Base-by-base conservation (phyloP, 225 moss, liverwort and hornwort species). In the Marchantia polymorpha region DNA sequence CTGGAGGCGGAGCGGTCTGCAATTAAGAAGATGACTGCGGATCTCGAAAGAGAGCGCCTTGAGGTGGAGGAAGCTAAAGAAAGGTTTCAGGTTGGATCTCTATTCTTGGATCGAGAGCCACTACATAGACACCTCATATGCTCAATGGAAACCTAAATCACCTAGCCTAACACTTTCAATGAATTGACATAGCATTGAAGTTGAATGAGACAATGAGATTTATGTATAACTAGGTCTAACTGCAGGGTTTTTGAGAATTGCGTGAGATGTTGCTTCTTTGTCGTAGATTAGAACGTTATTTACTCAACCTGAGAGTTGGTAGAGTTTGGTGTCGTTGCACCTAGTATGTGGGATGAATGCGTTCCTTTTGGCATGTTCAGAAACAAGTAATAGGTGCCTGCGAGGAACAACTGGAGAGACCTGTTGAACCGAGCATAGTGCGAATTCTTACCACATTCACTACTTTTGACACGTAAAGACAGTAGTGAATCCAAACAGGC, bases 41-140 rank as follows among this genome's bases (percentile, higher is more conserved):
- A 73, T 55, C 52, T 77, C 31, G 74, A 81, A 9, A 60, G 80
- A 23, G 69, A 70, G 67, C 80, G 75, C 12, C 25, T 81, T 14
- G 83, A 74, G 30, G 54, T 81, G 68, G 78, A 74, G 59, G 69
- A 31, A 46, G 73, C 68, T n/a, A 70, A 77, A 31, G 49, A 66
- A 26, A 74, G 51, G 59, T 50, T 80, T 10, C 56, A 64, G 79
- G 80, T 83, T 67, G 10, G 76, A 10, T 51, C 55, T 39, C 53
- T 54, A 29, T 25, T 52, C 11, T 25, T 73, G 14, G 27, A 27
- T 17, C 14, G 15, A 23, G 26, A 54, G 25, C 27, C 50, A 48
- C 23, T 71, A 15, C 51, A 11, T 8, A n/a, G 71, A 49, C 2
- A 10, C 50, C 12, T 50, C 1, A 48, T 46, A 22, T 12, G 10